A percentile compares a stretch with the other conserved stretches of the same genome.
Evolutionary conservation across 345 rosid genomes (phyloP).

Genomic region (Lepidium aucheri): DNA sequence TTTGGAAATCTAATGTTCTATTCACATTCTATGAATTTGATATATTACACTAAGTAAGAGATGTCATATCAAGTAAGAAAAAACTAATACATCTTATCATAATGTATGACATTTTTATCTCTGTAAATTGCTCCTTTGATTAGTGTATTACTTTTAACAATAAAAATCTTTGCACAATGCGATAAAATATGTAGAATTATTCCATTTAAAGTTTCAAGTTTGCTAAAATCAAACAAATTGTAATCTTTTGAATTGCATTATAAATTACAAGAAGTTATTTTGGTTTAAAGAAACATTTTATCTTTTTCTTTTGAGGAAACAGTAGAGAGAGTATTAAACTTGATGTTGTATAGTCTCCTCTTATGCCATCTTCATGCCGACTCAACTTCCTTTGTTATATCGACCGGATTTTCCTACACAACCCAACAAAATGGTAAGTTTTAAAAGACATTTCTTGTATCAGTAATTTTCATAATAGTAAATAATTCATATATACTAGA

Average conservation of each 20-base stretch:
- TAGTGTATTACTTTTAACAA: too few species aligned
- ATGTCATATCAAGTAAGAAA: too few species aligned
- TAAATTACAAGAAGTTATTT: not conserved
- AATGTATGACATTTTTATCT: too few species aligned
- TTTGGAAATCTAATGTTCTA: too few species aligned
- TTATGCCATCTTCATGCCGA: constrained; percentile 4
- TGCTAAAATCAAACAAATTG: not conserved
- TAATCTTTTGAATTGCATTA: not conserved
- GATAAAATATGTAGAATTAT: not conserved
- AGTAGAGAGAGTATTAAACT: not conserved
- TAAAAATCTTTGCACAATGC: too few species aligned
- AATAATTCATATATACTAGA: not conserved
- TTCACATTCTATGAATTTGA: too few species aligned
- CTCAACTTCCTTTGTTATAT: constrained; percentile 11
- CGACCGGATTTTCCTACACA: constrained; percentile 2
- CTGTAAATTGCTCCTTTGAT: too few species aligned
- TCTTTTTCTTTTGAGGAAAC: not conserved
- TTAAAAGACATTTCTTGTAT: not conserved
- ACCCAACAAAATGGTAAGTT: not conserved
- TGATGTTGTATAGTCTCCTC: not conserved
- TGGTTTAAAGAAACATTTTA: too few species aligned
- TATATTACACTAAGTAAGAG: too few species aligned
- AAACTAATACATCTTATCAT: too few species aligned
- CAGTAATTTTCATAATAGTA: not conserved
- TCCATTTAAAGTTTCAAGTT: not conserved